Evolutionary conservation across 2,329 filamentous ascomycete genomes (phyloP), one percentile per base, ranked within the genome.

Genomic region (Aspergillus costaricaensis): DNA sequence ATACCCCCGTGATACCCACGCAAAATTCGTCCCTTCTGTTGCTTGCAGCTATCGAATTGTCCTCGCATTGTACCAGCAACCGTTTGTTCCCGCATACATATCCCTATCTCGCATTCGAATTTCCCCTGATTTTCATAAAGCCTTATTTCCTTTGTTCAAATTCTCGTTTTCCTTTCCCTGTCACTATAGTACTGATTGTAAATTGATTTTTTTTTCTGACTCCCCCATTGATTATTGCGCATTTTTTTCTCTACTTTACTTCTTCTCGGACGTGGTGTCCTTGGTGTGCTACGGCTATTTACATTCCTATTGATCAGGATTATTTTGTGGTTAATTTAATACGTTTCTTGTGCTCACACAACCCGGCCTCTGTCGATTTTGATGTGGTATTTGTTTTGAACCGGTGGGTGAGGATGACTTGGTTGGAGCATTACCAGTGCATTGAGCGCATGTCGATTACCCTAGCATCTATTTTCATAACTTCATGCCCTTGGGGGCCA

Each of bases 1-100:
- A 73, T 74, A 74, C 69, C 71, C 32, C 70, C 67, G 66, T 75
- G 74, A 76, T 76, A 76, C 74, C 74, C 74, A 64, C 59, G 65
- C 68, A 75, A 70, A 71, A 71, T 73, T 71, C 67, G 62, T 65
- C 67, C 62, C 61, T 67, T 66, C 65, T 66, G 65, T 72, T 73
- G 65, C 71, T 65, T 73, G 72, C 69, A 73, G 69, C 71, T 65
- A 74, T 73, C 71, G 65, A 70, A 68, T 70, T 68, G 64, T 73
- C 68, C 66, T 71, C 69, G 39, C 64, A 62, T 67, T 70, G 66
- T 62, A 65, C 62, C 65, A 65, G 61, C 64, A 55, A 57, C 60
- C 57, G 56, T 69, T 68, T 63, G 62, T 67, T 65, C 63, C 59
- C 65, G 65, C 68, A 69, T 72, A 65, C 64, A 67, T 74, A 72